Conservation (phyloP, 306 rosid genomes). For the Rosa persica region DNA sequence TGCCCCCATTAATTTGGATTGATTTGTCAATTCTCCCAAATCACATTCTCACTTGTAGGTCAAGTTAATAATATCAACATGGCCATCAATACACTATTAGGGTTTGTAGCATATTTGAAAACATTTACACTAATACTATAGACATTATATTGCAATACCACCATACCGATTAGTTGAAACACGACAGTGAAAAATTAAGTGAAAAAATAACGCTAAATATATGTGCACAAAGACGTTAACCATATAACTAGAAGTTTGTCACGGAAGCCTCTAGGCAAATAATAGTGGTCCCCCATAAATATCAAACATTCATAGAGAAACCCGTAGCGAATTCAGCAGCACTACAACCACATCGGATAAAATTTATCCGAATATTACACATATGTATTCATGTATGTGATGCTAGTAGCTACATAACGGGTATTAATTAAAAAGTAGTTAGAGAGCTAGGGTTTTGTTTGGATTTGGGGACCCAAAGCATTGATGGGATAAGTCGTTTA, state of each 20-base stretch:
- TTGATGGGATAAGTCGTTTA: constrained; percentile 36
- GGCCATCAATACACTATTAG: neutral
- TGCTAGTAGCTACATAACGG: neutral
- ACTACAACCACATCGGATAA: neutral
- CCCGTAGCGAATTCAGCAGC: neutral
- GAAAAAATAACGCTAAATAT: no score
- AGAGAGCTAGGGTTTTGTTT: neutral
- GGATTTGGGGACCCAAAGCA: constrained; percentile 13
- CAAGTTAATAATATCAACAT: neutral
- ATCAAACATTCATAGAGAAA: neutral
- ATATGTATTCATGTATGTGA: neutral
- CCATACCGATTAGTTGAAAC: neutral
- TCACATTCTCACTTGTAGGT: neutral
- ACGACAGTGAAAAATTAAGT: no score
- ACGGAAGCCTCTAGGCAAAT: neutral
- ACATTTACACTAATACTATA: neutral
- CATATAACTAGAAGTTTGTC: neutral
- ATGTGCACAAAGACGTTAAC: no score
- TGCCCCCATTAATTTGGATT: neutral
- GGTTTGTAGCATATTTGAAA: neutral
- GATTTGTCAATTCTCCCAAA: neutral
- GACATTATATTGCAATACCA: neutral
- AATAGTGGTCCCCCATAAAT: neutral
- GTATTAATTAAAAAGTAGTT: neutral
- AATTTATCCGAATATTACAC: neutral